Base-by-base conservation (phyloP, 768 basidiomycete species). In the Tulasnella calospora region DNA sequence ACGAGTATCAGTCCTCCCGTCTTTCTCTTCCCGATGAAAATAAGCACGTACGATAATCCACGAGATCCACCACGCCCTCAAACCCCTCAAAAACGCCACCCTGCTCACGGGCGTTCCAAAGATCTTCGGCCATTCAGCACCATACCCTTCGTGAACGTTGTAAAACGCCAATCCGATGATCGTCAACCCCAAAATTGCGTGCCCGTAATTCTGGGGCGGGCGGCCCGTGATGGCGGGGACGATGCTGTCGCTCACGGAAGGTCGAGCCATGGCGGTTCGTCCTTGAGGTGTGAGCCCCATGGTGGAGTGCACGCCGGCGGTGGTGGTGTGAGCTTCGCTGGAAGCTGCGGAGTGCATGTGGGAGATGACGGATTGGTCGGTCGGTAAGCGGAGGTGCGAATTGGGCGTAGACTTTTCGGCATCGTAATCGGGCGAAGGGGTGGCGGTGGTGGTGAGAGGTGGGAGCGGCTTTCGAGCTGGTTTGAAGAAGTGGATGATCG, bases 91-190 rank as follows among this genome's bases (percentile, higher is more conserved):
- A 40, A 40, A 35, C n/a, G 19, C 36, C 55, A 36, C 46, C 74
- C 41, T 33, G 30, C 27, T 41, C 35, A 71, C 40, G 10, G 67
- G 40, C 77, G 27, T 44, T 35, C 75, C 75, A 69, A 76, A 76
- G 21, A 61, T 36, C 9, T 57, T 40, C 13, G 79, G 13, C 81
- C 81, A 80, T 38, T 79, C 79, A 12, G 13, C 12, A 46, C 41
- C 12, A 44, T 76, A 77, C 33, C 80, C 80, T 21, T 70, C 47
- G 72, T 82, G 78, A 80, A 80, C 79, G 71, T 81, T 79, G 78
- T 86, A 89, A 40, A 87, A 87, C 2, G 89, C 88, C 33, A 90
- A 83, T 1, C 83, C 87, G 73, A 92, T 85, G 74, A 90, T 90
- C 0, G 84, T 83, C 9, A 91, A 82, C 1, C 91, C 91, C 33